Conservation (phyloP, 192 early-diverging fungal genomes). For the Glomus cerebriforme region DNA sequence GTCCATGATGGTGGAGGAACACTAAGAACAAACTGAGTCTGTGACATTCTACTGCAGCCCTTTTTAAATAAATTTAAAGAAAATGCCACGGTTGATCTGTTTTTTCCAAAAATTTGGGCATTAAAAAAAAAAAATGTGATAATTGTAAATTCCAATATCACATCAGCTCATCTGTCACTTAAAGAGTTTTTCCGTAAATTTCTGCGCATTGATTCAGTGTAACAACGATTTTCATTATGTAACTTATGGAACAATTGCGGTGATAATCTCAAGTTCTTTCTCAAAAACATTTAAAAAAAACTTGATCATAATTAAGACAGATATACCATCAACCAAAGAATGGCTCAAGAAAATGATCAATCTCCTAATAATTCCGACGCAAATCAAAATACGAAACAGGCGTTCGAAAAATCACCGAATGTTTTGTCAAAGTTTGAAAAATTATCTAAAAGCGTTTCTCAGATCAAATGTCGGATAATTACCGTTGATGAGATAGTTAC, state of each 20-base stretch:
- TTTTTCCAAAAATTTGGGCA: background rate
- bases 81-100: background rate
- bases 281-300: no score
- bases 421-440: background rate
- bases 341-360: background rate
- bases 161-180: background rate
- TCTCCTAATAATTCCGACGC: background rate
- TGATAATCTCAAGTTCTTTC: no score
- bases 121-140: background rate
- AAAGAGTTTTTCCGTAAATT: background rate
- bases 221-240: no score
- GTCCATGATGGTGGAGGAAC: constrained; percentile 17
- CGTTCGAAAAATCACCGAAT: background rate
- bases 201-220: no score
- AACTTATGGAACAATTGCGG: no score
- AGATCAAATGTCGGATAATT: background rate
- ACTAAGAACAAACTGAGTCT: background rate
- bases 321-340: background rate
- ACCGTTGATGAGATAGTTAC: background rate
- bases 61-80: background rate
- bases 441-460: background rate
- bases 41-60: background rate
- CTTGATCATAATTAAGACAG: no score
- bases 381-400: background rate
- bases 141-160: background rate